A percentile compares a stretch with the other conserved stretches of the same genome.
phyloP scores from a whole-genome alignment of 2,329 filamentous ascomycete species.

The Penicillium thymicola region DNA sequence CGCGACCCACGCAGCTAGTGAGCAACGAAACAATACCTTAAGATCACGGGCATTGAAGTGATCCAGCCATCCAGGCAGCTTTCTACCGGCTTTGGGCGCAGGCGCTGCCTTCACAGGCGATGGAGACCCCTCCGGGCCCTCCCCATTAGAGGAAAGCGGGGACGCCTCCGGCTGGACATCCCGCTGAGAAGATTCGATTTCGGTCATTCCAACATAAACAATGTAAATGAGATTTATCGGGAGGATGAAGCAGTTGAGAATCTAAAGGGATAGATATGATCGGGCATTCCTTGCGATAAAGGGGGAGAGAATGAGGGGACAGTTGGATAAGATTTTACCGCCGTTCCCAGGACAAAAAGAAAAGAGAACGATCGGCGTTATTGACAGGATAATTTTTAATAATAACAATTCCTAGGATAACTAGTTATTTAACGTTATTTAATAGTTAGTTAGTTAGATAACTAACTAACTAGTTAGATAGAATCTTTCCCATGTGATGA shows the following conservation, averaged over 20 bases:
- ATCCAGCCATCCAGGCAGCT: constrained; percentile 32
- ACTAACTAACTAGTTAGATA: too few relatives aligned
- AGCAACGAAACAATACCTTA: constrained; percentile 49
- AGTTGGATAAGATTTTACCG: constrained; percentile 5
- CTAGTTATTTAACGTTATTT: neutral
- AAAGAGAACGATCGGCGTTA: constrained; percentile 16
- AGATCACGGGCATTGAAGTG: constrained; percentile 50
- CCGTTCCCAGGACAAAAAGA: neutral
- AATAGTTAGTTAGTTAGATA: too few relatives aligned
- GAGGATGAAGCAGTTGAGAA: neutral
- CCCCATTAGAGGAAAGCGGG: constrained; percentile 7
- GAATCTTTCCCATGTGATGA: neutral
- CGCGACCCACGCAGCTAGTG: constrained; percentile 46
- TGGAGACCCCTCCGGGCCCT: constrained; percentile 7
- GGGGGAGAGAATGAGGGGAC: neutral
- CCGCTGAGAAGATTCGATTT: constrained; percentile 8
- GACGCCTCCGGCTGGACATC: constrained; percentile 1
- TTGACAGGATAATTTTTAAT: constrained; percentile 9
- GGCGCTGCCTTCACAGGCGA: constrained; percentile 4
- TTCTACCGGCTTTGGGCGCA: constrained; percentile 9
- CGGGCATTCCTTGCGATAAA: neutral
- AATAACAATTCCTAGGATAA: neutral
- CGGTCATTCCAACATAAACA: neutral
- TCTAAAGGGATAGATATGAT: neutral
- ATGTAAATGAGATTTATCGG: neutral